Base-by-base conservation (phyloP, 176 grass and related monocot species). In the Cenchrus purpureus region DNA sequence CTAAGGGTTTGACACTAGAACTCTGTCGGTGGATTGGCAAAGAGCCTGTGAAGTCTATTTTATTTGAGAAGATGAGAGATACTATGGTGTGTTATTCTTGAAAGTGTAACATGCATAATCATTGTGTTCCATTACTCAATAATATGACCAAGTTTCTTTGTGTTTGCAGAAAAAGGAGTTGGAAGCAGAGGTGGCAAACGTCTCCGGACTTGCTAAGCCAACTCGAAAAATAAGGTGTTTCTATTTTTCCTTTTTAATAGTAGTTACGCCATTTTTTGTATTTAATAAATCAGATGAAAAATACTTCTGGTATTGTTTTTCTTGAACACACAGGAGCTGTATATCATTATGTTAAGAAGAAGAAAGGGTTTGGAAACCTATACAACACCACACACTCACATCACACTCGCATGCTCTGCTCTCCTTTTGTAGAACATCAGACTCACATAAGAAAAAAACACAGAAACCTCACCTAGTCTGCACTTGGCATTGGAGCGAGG, bases 1-100 rank as follows among this genome's bases (percentile, higher is more conserved):
- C 97, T 20, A 99, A 99, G 86, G 97, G 97, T 6, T 79, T 99
- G 82, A 99, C 97, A 0, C 97, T 99, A 56, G 97, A 99, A 57
- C 90, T 99, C 65, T 99, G 97, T 80, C 86, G 97, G 43, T 99
- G 97, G 97, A 99, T 99, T 77, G 97, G 97, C 54, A 99, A 94
- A 83, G 97, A 99, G 53, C 90, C 97, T 79, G 97, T 97, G 49
- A 99, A 99, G 74, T 83, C 97, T 63, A 96, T 99, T 88, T 92
- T 99, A 69, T 92, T 99, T 74, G 97, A 99, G 72, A 99, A 99
- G 85, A 99, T 99, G 97, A 87, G 97, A 77, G 97, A 97, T 84
- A 99, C 97, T 20, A 99, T 99, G 97, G 97, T 98, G 66, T 20
- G 73, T 77, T 66, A 61, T 88, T 68, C 17, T 61, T 82, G 49